Evolutionary conservation across 805 yeast species (phyloP).

Genomic region (Candida silvicultrix): DNA sequence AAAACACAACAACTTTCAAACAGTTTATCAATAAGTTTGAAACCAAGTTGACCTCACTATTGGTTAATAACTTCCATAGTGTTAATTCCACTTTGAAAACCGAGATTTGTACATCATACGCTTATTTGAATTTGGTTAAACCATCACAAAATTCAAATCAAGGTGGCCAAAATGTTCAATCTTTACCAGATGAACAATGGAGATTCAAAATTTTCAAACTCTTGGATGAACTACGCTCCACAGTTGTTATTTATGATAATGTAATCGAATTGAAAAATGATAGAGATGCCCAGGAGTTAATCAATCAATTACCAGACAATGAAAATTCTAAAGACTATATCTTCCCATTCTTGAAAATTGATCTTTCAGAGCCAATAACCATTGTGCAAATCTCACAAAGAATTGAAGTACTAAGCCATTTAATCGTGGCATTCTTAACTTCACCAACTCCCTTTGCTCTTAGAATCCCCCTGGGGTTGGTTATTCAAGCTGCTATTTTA

Average conservation of each 20-base stretch:
- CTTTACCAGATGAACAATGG: constrained; percentile 38
- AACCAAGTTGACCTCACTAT: constrained; percentile 32
- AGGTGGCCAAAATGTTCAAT: constrained; percentile 24
- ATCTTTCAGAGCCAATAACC: constrained; percentile 49
- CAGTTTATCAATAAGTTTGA: constrained; percentile 67
- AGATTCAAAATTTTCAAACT: constrained; percentile 39
- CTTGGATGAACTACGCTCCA: constrained; percentile 47
- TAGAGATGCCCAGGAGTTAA: constrained; percentile 34
- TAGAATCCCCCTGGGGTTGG: constrained; percentile 56
- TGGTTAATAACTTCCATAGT: constrained; percentile 28
- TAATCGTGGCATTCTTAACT: constrained; percentile 40
- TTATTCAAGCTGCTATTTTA: constrained; percentile 47
- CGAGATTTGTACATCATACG: constrained; percentile 43
- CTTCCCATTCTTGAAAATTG: constrained; percentile 49
- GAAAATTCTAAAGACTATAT: constrained; percentile 20
- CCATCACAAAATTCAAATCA: constrained; percentile 36
- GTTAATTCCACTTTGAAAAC: constrained; percentile 34
- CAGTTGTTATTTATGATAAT: constrained; percentile 49
- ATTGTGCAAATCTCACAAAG: constrained; percentile 47
- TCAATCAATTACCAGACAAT: constrained; percentile 34
- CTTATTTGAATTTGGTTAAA: constrained; percentile 49
- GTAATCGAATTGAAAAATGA: constrained; percentile 55
- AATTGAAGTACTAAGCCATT: constrained; percentile 36
- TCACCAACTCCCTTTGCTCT: constrained; percentile 51
- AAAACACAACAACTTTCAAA: constrained; percentile 75